Evolutionary conservation across 768 basidiomycete species (phyloP).

Genomic region (Trametopsis cervina): DNA sequence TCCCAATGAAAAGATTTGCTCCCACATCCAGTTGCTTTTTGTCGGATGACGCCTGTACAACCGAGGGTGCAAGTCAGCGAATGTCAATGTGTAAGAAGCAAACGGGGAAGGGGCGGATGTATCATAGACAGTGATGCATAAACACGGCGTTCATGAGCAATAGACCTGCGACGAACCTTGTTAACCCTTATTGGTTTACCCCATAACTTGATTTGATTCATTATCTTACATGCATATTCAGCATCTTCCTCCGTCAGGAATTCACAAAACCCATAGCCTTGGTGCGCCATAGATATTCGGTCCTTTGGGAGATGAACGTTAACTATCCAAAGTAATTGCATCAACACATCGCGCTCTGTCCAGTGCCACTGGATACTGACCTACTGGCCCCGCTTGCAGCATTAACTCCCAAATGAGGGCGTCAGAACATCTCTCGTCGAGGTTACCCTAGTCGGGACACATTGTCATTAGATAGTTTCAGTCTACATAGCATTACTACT

Average conservation of each 20-base stretch:
- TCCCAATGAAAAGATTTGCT: constrained; percentile 95
- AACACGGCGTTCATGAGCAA: neutral
- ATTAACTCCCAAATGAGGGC: constrained; percentile 97
- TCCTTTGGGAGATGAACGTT: constrained; percentile 99
- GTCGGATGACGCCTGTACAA: constrained; percentile 83
- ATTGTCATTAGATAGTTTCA: too few relatives aligned
- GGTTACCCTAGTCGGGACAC: constrained; percentile 89
- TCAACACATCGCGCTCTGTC: neutral
- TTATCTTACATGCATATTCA: constrained; percentile 99
- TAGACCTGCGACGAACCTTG: constrained; percentile 57
- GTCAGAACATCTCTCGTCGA: constrained; percentile 92
- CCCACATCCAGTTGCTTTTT: constrained; percentile 98
- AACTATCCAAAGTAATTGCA: constrained; percentile 40
- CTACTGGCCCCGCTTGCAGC: constrained; percentile 98
- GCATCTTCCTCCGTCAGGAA: constrained; percentile 98
- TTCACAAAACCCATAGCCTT: constrained; percentile 99
- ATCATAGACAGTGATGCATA: neutral
- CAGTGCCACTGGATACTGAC: constrained; percentile 39
- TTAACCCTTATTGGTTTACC: constrained; percentile 98
- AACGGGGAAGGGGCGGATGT: neutral
- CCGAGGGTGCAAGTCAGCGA: neutral
- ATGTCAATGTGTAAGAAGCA: too few relatives aligned
- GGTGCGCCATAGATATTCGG: constrained; percentile 95
- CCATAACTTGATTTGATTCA: constrained; percentile 99
- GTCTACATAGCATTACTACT: too few relatives aligned